These are phyloP conservation scores for Ogataea philodendri DNA, from an alignment of 805 yeast genomes.

Conservation along the genomic window DNA sequence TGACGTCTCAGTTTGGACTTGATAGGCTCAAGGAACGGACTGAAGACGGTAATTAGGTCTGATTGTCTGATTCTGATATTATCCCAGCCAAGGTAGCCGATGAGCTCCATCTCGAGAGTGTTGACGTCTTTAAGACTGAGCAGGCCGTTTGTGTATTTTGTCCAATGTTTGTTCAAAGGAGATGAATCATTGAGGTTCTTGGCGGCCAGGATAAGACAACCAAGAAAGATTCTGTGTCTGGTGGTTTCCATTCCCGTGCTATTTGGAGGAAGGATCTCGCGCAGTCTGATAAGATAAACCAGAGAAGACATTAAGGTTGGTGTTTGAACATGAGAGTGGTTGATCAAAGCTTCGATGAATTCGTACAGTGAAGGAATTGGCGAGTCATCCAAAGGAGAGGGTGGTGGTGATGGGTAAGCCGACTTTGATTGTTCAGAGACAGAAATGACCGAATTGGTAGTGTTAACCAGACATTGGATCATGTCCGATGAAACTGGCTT, in stretches of 20 bases:
- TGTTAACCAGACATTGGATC: slow-evolving; percentile 56
- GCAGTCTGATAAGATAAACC: slow-evolving; percentile 75
- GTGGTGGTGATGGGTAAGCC: slow-evolving; percentile 39
- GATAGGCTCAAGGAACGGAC: slow-evolving; percentile 75
- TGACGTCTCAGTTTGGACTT: slow-evolving; percentile 45
- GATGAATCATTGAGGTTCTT: slow-evolving; percentile 90
- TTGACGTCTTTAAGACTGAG: slow-evolving; percentile 77
- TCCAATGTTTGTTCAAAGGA: slow-evolving; percentile 96
- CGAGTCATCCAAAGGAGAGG: slow-evolving; percentile 33
- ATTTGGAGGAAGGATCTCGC: slow-evolving; percentile 76
- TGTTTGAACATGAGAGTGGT: slow-evolving; percentile 87
- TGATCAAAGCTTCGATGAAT: slow-evolving; percentile 72
- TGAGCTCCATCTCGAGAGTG: slow-evolving; percentile 85
- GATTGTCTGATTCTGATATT: slow-evolving; percentile 59
- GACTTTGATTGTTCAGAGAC: slow-evolving; percentile 35
- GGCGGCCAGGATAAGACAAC: slow-evolving; percentile 87
- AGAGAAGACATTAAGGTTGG: slow-evolving; percentile 93
- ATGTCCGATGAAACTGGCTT: slow-evolving; percentile 56
- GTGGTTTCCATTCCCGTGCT: slow-evolving; percentile 93
- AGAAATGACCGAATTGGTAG: slow-evolving; percentile 56
- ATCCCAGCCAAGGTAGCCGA: slow-evolving; percentile 83
- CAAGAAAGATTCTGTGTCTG: slow-evolving; percentile 87
- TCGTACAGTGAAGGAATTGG: slow-evolving; percentile 46
- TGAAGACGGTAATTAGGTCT: slow-evolving; percentile 67
- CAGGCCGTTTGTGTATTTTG: slow-evolving; percentile 85